A percentile compares a stretch with the other conserved stretches of the same genome.
These are phyloP conservation scores for Trichothecium roseum DNA, from an alignment of 2,329 filamentous ascomycete genomes.

Conservation along the genomic window DNA sequence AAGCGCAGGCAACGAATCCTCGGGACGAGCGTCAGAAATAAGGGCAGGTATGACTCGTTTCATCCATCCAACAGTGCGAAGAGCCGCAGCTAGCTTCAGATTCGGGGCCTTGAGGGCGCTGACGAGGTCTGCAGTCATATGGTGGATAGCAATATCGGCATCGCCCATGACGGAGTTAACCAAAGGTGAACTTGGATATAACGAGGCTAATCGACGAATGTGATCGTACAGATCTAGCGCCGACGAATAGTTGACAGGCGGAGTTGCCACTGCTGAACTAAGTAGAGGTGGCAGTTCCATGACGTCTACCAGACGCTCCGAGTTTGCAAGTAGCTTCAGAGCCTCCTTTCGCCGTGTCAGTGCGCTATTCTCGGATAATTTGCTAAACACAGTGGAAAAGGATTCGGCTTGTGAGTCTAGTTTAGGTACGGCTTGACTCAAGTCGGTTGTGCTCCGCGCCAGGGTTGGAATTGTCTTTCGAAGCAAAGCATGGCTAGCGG, in stretches of 20 bases:
- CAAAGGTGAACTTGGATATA: constrained; percentile 72
- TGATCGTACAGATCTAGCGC: constrained; percentile 90
- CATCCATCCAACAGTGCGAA: constrained; percentile 86
- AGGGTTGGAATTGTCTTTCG: constrained; percentile 61
- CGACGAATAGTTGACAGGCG: constrained; percentile 68
- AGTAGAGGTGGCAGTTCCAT: constrained; percentile 82
- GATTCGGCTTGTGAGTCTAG: constrained; percentile 68
- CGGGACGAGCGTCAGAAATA: constrained; percentile 20
- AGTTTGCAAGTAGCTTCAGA: constrained; percentile 73
- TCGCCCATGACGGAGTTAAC: constrained; percentile 64
- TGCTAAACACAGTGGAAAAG: constrained; percentile 78
- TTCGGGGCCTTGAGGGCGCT: constrained; percentile 63
- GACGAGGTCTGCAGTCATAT: constrained; percentile 79
- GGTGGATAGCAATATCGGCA: constrained; percentile 78
- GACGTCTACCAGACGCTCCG: constrained; percentile 81
- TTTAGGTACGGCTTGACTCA: constrained; percentile 64
- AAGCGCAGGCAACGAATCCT: constrained; percentile 68
- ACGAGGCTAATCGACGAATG: constrained; percentile 70
- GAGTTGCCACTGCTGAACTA: constrained; percentile 61
- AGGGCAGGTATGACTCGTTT: constrained; percentile 78
- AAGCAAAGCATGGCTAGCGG: constrained; percentile 66
- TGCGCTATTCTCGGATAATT: constrained; percentile 56
- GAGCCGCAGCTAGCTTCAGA: constrained; percentile 79
- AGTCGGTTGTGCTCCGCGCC: constrained; percentile 50
- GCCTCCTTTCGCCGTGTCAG: constrained; percentile 68